Percentiles rank a stretch among this genome's conserved stretches.
Evolutionary conservation across 495 filamentous ascomycete species (phyloP).

Genomic region (Durotheca rogersii): DNA sequence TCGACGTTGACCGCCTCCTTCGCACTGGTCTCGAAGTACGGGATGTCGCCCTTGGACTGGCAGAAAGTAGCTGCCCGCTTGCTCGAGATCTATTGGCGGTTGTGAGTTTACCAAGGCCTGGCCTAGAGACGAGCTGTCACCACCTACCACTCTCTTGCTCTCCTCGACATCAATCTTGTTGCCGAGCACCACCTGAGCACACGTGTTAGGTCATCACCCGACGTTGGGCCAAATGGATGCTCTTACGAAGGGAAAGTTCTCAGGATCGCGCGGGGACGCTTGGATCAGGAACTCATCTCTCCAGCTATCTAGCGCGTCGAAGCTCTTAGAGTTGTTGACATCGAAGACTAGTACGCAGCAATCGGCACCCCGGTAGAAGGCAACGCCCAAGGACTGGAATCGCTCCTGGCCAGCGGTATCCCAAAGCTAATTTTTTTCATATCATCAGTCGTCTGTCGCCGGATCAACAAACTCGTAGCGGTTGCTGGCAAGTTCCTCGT

Average conservation of each 20-base stretch:
- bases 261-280: constrained; percentile 91
- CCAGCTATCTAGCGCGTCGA: constrained; percentile 98
- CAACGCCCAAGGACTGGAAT: constrained; percentile 96
- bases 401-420: constrained; percentile 97
- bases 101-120: constrained; percentile 12
- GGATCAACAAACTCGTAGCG: no score
- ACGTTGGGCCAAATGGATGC: no score
- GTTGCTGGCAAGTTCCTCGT: constrained; percentile 34
- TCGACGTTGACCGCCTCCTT: constrained; percentile 99
- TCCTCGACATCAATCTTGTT: constrained; percentile 99
- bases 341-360: constrained; percentile 99
- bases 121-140: constrained; percentile 22
- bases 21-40: constrained; percentile 98
- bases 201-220: constrained; percentile 16
- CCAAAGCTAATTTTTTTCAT: constrained; percentile 69
- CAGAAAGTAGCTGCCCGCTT: constrained; percentile 97
- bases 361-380: constrained; percentile 97
- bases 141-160: constrained; percentile 81
- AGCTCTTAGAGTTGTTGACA: constrained; percentile 98
- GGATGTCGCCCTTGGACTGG: constrained; percentile 93
- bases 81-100: constrained; percentile 69
- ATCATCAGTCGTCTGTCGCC: constrained; percentile 28
- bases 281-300: constrained; percentile 98
- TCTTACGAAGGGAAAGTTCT: constrained; percentile 97
- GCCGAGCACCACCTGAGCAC: constrained; percentile 60